A percentile compares a stretch with the other conserved stretches of the same genome.
phyloP scores from a whole-genome alignment of 1,284 basidiomycete species.

The Ganoderma lucidum region DNA sequence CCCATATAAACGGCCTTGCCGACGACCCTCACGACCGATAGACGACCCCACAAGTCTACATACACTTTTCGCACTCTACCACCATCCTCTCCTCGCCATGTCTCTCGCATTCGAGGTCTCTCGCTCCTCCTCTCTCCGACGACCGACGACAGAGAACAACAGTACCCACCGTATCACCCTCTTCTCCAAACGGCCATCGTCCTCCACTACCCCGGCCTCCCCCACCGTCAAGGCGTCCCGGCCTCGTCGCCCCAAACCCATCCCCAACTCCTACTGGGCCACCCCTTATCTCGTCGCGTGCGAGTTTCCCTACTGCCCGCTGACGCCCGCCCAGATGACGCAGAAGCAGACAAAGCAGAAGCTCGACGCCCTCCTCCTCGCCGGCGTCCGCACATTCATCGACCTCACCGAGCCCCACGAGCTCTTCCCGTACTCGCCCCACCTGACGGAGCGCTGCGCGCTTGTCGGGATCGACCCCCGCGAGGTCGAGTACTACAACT shows the following conservation, averaged over 20 bases:
- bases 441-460: conserved; percentile 60
- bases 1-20: conserved; percentile 21
- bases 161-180: conserved; percentile 22
- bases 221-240: conserved; percentile 20
- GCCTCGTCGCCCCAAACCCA: conserved; percentile 56
- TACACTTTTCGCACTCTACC: background rate
- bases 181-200: conserved; percentile 14
- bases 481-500: conserved; percentile 74
- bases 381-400: conserved; percentile 80
- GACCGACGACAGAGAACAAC: conserved; percentile 13
- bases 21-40: conserved; percentile 19
- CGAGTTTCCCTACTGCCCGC: conserved; percentile 78
- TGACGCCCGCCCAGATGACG: conserved; percentile 44
- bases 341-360: conserved; percentile 58
- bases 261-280: conserved; percentile 85
- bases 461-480: conserved; percentile 59
- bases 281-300: conserved; percentile 74
- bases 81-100: conserved; percentile 20
- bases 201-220: conserved; percentile 18
- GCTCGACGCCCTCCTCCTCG: conserved; percentile 70
- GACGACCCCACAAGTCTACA: background rate
- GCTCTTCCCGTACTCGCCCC: conserved; percentile 66
- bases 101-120: conserved; percentile 34
- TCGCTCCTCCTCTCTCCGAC: conserved; percentile 15
- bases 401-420: conserved; percentile 80